Evolutionary conservation across 176 grass and related monocot genomes (phyloP), one percentile per base, ranked within the genome.

Genomic region (Oryza glaberrima): DNA sequence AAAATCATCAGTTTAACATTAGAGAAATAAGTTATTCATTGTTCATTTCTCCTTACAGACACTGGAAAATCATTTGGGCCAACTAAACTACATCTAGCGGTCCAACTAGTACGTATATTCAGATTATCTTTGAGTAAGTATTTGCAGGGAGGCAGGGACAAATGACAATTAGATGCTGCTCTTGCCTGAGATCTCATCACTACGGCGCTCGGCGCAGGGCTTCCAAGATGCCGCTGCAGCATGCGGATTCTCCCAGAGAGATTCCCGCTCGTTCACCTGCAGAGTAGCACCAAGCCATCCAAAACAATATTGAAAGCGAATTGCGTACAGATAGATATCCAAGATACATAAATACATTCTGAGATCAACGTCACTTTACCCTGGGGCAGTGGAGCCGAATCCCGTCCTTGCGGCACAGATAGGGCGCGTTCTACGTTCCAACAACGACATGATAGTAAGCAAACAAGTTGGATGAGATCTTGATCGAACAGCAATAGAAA

Each of bases 201-300:
- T 68, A 20, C 68, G 87, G 4, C 83, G 91, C 83, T 99, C 90
- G 41, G 93, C 93, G 17, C 96, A 99, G 11, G 96, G 96, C 51
- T 94, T 98, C 96, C 96, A 96, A 20, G 96, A 96, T 36, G 86
- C 89, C 20, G 93, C 87, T 0, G 93, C 85, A 1, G 93, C 91
- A 44, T 91, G 87, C 4, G 91, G 96, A 88, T 98, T 98, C 96
- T 98, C 96, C 96, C 93, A 98, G 9, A 98, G 83, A 16, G 96
- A 96, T 69, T 67, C 68, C 44, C 72, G 64, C 12, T 83, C 86
- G 12, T 86, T 96, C 87, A 79, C 89, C 96, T 98, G 46, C 17
- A 69, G 17, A 22, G 48, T 22, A 52, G 61, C 17, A 71, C 9
- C 71, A 26, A 85, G 12, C 46, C 64, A 86, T 85, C 73, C 84